phyloP scores from a whole-genome alignment of 495 filamentous ascomycete species.

The Aspergillus asperescens region DNA sequence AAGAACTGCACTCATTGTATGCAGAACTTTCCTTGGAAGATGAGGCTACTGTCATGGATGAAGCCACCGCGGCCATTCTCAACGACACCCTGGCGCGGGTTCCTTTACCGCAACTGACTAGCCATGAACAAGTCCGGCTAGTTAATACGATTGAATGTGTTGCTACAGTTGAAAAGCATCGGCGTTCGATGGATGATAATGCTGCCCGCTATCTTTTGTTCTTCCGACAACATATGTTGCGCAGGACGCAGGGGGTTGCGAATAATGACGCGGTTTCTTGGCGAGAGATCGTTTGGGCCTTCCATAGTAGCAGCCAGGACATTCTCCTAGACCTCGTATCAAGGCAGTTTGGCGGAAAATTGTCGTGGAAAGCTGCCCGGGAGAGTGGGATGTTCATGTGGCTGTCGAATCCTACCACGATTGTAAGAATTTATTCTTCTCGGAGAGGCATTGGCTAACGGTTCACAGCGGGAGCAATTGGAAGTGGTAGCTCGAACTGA shows the following conservation, averaged over 20 bases:
- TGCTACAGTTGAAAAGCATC: constrained; percentile 80
- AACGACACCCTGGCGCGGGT: constrained; percentile 72
- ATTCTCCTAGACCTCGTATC: constrained; percentile 87
- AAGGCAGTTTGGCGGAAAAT: constrained; percentile 65
- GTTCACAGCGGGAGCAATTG: constrained; percentile 64
- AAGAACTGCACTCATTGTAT: constrained; percentile 51
- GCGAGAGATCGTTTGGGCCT: constrained; percentile 94
- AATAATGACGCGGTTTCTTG: constrained; percentile 71
- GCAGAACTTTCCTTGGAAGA: constrained; percentile 54
- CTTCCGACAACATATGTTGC: constrained; percentile 77
- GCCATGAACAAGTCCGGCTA: constrained; percentile 83
- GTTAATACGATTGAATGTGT: constrained; percentile 85
- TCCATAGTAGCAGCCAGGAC: constrained; percentile 86
- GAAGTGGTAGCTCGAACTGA: constrained; percentile 88
- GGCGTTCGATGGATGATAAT: constrained; percentile 88
- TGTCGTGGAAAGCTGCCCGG: constrained; percentile 79
- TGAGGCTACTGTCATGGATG: constrained; percentile 60
- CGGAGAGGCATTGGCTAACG: constrained; percentile 18
- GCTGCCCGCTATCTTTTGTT: constrained; percentile 86
- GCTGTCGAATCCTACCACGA: constrained; percentile 68
- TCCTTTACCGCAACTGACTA: constrained; percentile 75
- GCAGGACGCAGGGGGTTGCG: constrained; percentile 53
- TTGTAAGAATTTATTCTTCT: constrained; percentile 51
- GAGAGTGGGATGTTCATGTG: constrained; percentile 95
- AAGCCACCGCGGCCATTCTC: constrained; percentile 63